Base-by-base conservation (phyloP, 2,329 filamentous ascomycete species). In the Clonostachys chloroleuca region DNA sequence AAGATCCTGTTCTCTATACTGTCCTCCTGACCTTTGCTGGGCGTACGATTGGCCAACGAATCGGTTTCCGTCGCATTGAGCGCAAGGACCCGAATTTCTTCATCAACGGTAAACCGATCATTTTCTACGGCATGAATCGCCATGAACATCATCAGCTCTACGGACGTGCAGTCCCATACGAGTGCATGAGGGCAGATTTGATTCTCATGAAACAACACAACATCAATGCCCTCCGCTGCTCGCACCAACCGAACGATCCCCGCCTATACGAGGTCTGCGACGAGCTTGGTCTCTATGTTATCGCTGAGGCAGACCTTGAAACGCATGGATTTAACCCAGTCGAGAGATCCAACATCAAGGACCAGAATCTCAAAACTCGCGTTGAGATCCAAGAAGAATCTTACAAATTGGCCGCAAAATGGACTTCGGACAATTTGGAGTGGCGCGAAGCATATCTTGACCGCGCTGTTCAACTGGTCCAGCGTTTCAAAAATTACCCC, bases 191-290 rank as follows among this genome's bases (percentile, higher is more conserved):
- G 4, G 44, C 44, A 13, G 85, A 89, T 52, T 67, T 89, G 2
- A 56, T 83, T 3, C 66, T 82, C 5, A 89, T 89, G 84, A 89
- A 89, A 62, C 69, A 65, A 7, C 77, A 86, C 67, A 88, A 88
- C 55, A 75, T 89, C 64, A 89, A 89, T 52, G 81, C 85, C 1
- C 71, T 89, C 6, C 80, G 86, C 0, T 84, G 79, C 45, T 84
- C 78, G 2, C 86, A 89, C 57, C 83, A 89, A 50, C 81, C 83
- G 0, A 82, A 80, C n/a, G 75, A 86, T 52, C 75, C 78, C 1
- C 67, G 70, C 4, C 56, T 87, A 2, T 78, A 81, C 34, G 78
- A 81, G 44, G 63, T 86, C 2, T 78, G 78, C 6, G 81, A 86
- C 52, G 80, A 86, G 59, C 69, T 86, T n/a, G 83, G 83, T 0